Percentiles rank a stretch among this genome's conserved stretches.
Evolutionary conservation across 345 rosid genomes (phyloP).

Genomic region (Geranium rotundifolium): DNA sequence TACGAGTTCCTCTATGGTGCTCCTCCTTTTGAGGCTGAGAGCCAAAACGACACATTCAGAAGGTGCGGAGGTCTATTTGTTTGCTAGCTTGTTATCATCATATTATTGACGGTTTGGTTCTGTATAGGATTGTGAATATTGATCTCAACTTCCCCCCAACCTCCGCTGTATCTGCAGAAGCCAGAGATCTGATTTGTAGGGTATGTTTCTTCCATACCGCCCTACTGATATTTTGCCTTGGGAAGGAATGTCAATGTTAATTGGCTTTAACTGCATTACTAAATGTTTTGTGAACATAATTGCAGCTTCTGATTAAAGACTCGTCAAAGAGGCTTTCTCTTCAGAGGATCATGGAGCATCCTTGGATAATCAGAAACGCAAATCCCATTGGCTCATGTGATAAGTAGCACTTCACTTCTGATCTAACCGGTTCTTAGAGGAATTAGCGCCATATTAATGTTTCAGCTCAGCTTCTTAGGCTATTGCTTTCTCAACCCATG

Average conservation of each 20-base stretch:
- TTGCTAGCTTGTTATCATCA: background rate
- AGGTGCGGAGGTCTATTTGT: slow-evolving; percentile 29
- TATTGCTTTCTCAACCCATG: no score
- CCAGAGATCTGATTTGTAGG: slow-evolving; percentile 52
- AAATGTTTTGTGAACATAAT: slow-evolving; percentile 7
- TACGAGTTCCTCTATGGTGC: slow-evolving; percentile 88
- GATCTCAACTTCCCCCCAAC: slow-evolving; percentile 67
- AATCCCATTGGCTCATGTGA: slow-evolving; percentile 50
- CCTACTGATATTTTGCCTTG: no score
- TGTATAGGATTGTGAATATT: slow-evolving; percentile 60
- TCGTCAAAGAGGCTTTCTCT: slow-evolving; percentile 75
- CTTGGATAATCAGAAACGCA: slow-evolving; percentile 80
- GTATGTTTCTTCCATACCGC: slow-evolving; percentile 20
- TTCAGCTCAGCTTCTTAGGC: no score
- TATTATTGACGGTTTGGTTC: slow-evolving; percentile 1
- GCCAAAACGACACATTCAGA: slow-evolving; percentile 66
- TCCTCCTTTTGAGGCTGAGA: slow-evolving; percentile 91
- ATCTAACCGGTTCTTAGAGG: no score
- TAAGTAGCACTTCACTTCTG: background rate
- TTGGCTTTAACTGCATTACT: slow-evolving; percentile 1
- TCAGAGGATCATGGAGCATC: slow-evolving; percentile 73
- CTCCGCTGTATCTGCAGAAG: slow-evolving; percentile 57
- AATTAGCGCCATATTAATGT: no score
- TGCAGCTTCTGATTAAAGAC: slow-evolving; percentile 83
- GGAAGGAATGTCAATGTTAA: background rate